Evolutionary conservation across 768 basidiomycete genomes (phyloP).

Genomic region (Mycena rosella): DNA sequence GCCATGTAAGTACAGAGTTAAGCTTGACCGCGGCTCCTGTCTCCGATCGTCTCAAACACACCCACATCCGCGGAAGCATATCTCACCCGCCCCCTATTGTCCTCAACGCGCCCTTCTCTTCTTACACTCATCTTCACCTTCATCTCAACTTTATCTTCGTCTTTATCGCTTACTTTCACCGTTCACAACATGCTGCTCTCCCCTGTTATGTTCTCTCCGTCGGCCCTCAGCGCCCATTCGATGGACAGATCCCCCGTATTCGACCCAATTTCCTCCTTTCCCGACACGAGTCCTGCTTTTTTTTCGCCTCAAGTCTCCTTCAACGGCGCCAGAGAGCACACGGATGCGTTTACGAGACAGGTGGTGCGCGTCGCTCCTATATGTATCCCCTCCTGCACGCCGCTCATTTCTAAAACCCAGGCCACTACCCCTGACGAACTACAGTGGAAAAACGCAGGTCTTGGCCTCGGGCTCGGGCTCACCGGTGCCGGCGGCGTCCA

Average conservation of each 20-base stretch:
- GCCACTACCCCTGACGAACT: conserved; percentile 13
- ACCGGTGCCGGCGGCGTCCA: conserved; percentile 5
- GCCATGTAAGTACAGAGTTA: no score
- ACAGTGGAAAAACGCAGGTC: conserved; percentile 7
- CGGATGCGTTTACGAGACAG: conserved; percentile 6
- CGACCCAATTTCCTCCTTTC: no score
- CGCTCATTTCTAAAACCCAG: not conserved
- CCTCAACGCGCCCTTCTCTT: no score
- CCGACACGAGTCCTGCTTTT: not conserved
- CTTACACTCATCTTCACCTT: no score
- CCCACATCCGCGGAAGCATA: no score
- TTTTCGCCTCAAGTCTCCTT: not conserved
- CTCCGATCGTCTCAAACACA: no score
- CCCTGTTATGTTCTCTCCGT: conserved; percentile 4
- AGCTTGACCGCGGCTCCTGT: no score
- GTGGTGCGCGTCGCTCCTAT: not conserved
- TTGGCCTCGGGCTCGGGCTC: conserved; percentile 19
- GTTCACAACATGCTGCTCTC: conserved; percentile 12
- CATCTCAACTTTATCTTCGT: not conserved
- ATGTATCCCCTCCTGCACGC: not conserved
- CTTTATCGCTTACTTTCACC: not conserved
- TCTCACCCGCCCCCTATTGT: no score
- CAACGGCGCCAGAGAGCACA: conserved; percentile 8
- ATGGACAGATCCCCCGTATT: conserved; percentile 7
- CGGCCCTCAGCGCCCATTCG: conserved; percentile 9